Conservation (phyloP, 2,329 filamentous ascomycete species). For the Sporothrix variecibatus region DNA sequence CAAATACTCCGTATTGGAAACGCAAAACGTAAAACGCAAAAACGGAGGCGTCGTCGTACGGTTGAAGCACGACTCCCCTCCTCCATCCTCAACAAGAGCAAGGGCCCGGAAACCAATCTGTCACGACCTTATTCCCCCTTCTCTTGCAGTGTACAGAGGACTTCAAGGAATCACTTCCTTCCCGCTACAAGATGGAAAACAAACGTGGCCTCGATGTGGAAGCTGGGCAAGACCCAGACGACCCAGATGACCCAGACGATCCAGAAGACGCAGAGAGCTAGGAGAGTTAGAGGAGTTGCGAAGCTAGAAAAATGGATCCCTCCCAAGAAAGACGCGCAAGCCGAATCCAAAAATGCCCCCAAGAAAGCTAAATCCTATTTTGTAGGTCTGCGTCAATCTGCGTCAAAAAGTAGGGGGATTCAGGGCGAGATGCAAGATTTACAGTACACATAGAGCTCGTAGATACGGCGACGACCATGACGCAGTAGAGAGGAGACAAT, state of each 20-base stretch:
- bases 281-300: not conserved
- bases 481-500: not conserved
- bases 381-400: not conserved
- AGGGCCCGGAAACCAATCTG: not conserved
- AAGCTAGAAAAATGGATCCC: not conserved
- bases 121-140: not conserved
- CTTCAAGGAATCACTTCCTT: not conserved
- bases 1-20: not conserved
- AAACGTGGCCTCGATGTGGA: not conserved
- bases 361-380: not conserved
- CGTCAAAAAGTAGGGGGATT: not conserved
- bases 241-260: not conserved
- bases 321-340: conserved; percentile 10
- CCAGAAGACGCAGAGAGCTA: not conserved
- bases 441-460: too few relatives aligned
- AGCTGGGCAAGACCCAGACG: not conserved
- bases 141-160: not conserved
- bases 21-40: not conserved
- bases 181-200: not conserved
- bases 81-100: not conserved
- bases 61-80: not conserved
- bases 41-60: not conserved
- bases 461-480: not conserved
- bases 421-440: not conserved
- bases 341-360: not conserved